Conservation (phyloP, 306 rosid species). For the Prunus davidiana region DNA sequence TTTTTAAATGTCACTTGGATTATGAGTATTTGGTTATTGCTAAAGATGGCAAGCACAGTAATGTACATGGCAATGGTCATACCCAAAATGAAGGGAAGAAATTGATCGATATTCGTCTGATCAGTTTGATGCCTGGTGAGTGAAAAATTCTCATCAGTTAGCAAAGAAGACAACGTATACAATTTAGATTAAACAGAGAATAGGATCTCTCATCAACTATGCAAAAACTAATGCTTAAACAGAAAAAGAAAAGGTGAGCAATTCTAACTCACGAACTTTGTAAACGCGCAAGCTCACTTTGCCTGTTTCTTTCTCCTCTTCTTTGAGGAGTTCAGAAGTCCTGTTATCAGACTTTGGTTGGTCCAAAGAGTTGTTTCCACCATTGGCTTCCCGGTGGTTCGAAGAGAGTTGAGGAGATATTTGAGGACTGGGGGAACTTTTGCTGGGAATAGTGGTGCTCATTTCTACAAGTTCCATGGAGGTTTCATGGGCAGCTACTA, state of each 20-base stretch:
- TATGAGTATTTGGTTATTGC: background rate
- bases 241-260: background rate
- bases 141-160: conserved; percentile 1
- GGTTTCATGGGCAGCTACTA: conserved; percentile 85
- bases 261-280: conserved; percentile 31
- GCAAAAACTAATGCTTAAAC: background rate
- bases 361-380: conserved; percentile 50
- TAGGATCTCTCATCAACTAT: no score
- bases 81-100: conserved; percentile 63
- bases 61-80: conserved; percentile 64
- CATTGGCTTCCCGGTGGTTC: conserved; percentile 38
- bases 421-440: conserved; percentile 29
- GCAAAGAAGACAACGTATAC: background rate
- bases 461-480: conserved; percentile 91
- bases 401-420: conserved; percentile 37
- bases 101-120: conserved; percentile 75
- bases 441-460: conserved; percentile 35
- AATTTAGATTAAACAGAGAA: background rate
- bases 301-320: conserved; percentile 88
- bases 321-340: conserved; percentile 81
- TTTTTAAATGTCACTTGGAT: no score
- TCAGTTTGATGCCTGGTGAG: conserved; percentile 78
- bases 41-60: conserved; percentile 59
- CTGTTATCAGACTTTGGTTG: conserved; percentile 47
- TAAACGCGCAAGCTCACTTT: conserved; percentile 66